phyloP scores from a whole-genome alignment of 495 filamentous ascomycete genomes.

The Talaromyces wortmannii region DNA sequence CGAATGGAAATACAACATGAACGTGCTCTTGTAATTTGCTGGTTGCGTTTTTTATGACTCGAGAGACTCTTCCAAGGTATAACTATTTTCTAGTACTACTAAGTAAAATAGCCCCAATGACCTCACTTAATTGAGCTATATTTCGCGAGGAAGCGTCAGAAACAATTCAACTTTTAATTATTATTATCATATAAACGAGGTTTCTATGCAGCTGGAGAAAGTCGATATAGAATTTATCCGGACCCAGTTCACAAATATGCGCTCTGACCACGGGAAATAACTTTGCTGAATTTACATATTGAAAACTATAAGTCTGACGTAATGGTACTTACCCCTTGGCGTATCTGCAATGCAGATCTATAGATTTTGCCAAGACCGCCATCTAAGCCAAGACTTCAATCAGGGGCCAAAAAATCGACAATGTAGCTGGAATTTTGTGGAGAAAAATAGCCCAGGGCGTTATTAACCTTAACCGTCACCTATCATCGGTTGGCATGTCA shows the following conservation, averaged over 20 bases:
- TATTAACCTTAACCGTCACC: background rate
- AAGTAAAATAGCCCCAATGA: too few relatives aligned
- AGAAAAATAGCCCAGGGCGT: background rate
- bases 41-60: background rate
- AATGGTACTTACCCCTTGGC: background rate
- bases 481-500: background rate
- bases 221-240: background rate
- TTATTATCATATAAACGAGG: background rate
- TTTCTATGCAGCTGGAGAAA: background rate
- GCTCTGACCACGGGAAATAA: background rate
- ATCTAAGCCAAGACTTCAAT: background rate
- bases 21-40: background rate
- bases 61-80: too few relatives aligned
- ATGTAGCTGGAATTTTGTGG: background rate
- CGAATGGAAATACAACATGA: background rate
- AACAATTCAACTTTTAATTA: too few relatives aligned
- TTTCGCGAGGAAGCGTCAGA: too few relatives aligned
- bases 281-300: background rate
- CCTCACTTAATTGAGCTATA: too few relatives aligned
- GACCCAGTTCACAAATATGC: background rate
- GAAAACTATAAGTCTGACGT: background rate
- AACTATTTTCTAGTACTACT: too few relatives aligned
- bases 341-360: background rate
- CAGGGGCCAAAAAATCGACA: background rate
- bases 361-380: background rate